Conservation (phyloP, 306 rosid genomes). For the Acacia melanoxylon region DNA sequence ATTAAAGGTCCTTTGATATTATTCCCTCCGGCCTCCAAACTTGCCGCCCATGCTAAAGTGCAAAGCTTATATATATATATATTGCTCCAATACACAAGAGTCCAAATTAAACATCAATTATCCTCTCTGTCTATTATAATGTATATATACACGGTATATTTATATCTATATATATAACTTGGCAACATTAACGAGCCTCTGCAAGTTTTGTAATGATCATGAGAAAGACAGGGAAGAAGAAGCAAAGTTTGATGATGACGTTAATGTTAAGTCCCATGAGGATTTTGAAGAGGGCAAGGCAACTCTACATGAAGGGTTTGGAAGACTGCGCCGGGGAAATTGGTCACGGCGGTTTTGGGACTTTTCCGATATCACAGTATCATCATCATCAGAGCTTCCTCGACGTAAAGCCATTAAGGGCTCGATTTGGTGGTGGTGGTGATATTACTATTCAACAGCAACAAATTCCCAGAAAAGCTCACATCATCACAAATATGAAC, state of each 20-base stretch:
- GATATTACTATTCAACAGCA: neutral
- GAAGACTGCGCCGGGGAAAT: conserved; percentile 38
- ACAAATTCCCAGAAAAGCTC: neutral
- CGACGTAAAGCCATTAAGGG: neutral
- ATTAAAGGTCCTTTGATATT: neutral
- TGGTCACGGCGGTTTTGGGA: conserved; percentile 10
- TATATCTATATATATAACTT: neutral
- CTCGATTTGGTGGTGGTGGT: neutral
- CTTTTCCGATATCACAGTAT: conserved; percentile 16
- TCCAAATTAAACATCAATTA: neutral
- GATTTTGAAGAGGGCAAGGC: conserved; percentile 44
- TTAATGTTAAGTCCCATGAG: conserved; percentile 38
- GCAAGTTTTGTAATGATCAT: neutral
- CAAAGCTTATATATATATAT: neutral
- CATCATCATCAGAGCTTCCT: neutral
- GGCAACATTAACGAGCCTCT: neutral
- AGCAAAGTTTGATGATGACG: conserved; percentile 28
- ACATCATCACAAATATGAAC: neutral
- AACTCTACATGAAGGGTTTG: conserved; percentile 43
- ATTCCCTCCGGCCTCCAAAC: neutral
- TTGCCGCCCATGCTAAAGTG: conserved; percentile 24
- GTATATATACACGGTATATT: too few relatives aligned
- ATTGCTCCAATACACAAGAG: conserved; percentile 1
- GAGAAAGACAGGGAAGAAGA: conserved; percentile 17
- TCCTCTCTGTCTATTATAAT: neutral